These are phyloP conservation scores for Pseudonitzschia delicatissima DNA, from an alignment of 108 stramenopile species.

Conservation along the genomic window DNA sequence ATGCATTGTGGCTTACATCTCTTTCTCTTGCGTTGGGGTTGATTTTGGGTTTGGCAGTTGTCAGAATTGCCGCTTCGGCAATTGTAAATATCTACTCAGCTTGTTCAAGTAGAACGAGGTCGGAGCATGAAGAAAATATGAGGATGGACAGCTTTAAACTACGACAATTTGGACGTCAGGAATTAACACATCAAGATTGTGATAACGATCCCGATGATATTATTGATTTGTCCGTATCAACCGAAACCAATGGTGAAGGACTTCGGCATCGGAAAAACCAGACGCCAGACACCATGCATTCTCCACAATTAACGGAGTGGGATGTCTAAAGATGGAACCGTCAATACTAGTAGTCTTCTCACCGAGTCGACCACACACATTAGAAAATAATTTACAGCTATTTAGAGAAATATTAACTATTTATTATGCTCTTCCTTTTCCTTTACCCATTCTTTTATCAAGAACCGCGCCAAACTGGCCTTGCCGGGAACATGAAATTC, in stretches of 20 bases:
- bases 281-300: no score
- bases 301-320: no score
- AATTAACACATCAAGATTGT: background rate
- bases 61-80: constrained; percentile 7
- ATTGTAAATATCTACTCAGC: background rate
- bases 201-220: background rate
- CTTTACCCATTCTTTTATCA: constrained; percentile 22
- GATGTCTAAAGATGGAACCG: no score
- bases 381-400: no score
- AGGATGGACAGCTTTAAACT: background rate
- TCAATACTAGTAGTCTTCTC: no score
- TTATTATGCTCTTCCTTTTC: no score
- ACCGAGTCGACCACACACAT: no score
- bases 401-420: no score
- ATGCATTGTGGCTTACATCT: constrained; percentile 25
- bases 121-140: background rate
- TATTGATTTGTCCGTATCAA: no score
- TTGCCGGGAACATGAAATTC: constrained; percentile 29
- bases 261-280: no score
- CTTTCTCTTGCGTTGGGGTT: constrained; percentile 43
- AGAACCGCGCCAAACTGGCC: constrained; percentile 23
- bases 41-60: constrained; percentile 34
- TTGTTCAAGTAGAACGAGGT: background rate
- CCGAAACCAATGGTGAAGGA: no score
- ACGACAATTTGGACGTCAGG: background rate